Evolutionary conservation across 78 protist genomes (phyloP).

Genomic region (Polysphondylium violaceum): DNA sequence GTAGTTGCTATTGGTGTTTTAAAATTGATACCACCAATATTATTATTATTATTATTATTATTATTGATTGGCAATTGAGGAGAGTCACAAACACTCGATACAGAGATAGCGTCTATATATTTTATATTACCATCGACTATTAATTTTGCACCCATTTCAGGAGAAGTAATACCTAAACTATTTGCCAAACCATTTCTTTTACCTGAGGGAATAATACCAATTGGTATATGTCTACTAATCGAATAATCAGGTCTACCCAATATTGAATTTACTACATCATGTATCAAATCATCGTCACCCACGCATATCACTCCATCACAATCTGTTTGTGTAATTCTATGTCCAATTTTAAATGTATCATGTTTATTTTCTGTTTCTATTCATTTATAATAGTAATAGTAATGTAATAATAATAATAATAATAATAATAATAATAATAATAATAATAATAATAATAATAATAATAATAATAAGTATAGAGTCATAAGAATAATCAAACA

Average conservation of each 20-base stretch:
- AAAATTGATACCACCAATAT: background rate
- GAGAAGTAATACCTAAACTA: slow-evolving; percentile 40
- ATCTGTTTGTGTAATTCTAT: slow-evolving; percentile 46
- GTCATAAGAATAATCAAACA: background rate
- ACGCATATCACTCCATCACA: slow-evolving; percentile 69
- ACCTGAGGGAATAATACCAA: slow-evolving; percentile 47
- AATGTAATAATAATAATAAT: too few species aligned
- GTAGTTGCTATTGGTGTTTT: background rate
- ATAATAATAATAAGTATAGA: background rate
- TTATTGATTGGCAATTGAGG: background rate
- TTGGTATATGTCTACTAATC: slow-evolving; percentile 56
- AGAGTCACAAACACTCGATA: background rate
- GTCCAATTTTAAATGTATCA: slow-evolving; percentile 43
- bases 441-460: background rate
- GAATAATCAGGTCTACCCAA: slow-evolving; percentile 28
- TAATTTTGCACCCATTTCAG: slow-evolving; percentile 27
- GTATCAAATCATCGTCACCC: slow-evolving; percentile 62
- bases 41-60: background rate
- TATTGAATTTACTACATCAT: slow-evolving; percentile 40
- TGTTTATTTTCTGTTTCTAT: slow-evolving; percentile 35
- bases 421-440: background rate
- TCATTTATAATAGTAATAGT: too few species aligned
- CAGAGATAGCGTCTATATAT: slow-evolving; percentile 52
- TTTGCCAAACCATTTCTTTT: slow-evolving; percentile 7
- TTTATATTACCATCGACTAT: slow-evolving; percentile 15